Conservation (phyloP, 352 stramenopile genomes). For the Thalassiosira hispida region DNA sequence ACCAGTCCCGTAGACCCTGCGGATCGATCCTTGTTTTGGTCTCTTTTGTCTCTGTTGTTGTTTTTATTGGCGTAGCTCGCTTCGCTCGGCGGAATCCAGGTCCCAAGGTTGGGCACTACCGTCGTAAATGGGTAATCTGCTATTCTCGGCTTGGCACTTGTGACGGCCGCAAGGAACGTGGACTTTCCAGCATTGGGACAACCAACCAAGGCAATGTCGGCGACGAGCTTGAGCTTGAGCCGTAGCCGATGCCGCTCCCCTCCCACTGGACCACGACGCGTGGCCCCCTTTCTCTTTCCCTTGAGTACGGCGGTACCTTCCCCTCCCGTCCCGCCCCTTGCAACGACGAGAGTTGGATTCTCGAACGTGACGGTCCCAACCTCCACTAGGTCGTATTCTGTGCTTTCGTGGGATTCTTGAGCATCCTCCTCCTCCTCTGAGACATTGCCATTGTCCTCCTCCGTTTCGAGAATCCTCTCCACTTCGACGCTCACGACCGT, state of each 20-base stretch:
- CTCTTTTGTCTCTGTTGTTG: neutral
- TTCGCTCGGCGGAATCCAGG: slow-evolving; percentile 88
- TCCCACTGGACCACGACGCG: too few relatives aligned
- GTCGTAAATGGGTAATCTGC: slow-evolving; percentile 99
- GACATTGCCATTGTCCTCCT: slow-evolving; percentile 79
- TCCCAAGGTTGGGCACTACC: slow-evolving; percentile 96
- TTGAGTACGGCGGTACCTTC: slow-evolving; percentile 88
- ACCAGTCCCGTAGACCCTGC: slow-evolving; percentile 78
- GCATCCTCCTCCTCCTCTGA: slow-evolving; percentile 63
- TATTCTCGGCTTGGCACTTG: slow-evolving; percentile 94
- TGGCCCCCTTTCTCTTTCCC: too few relatives aligned
- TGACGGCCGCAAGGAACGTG: slow-evolving; percentile 93
- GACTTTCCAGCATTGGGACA: slow-evolving; percentile 99
- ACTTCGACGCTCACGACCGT: slow-evolving; percentile 86
- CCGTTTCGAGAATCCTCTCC: slow-evolving; percentile 79
- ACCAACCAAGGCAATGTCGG: slow-evolving; percentile 97
- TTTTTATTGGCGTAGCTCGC: too few relatives aligned
- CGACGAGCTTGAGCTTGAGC: slow-evolving; percentile 98
- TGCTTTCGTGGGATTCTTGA: too few relatives aligned
- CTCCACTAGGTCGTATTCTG: too few relatives aligned
- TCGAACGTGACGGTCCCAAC: too few relatives aligned
- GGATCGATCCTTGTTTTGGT: slow-evolving; percentile 33
- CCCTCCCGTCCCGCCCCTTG: slow-evolving; percentile 84
- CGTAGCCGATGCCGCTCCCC: slow-evolving; percentile 24
- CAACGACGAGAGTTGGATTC: slow-evolving; percentile 73